These are phyloP conservation scores for Thraustochytrium sp. DNA, from an alignment of 352 stramenopile genomes.

Conservation along the genomic window DNA sequence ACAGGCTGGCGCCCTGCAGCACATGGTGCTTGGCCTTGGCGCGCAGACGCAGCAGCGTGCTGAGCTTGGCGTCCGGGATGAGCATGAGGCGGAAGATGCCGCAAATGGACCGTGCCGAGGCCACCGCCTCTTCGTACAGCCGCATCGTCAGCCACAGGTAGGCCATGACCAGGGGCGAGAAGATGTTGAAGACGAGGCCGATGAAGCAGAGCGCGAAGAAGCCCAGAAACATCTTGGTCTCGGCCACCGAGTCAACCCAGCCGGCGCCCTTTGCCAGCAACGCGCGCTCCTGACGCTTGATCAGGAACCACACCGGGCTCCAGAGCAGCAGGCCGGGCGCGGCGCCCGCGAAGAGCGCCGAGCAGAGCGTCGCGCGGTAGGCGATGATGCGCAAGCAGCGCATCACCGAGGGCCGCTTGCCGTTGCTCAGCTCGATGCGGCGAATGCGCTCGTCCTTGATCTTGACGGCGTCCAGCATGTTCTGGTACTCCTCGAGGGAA, in stretches of 20 bases:
- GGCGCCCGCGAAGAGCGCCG: not conserved
- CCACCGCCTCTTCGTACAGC: conserved; percentile 39
- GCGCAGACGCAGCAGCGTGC: not conserved
- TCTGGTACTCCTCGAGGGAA: conserved; percentile 29
- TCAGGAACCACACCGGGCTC: conserved; percentile 39
- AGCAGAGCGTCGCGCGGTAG: conserved; percentile 15
- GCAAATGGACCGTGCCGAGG: conserved; percentile 31
- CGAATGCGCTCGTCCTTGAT: conserved; percentile 38
- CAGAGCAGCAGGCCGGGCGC: conserved; percentile 29
- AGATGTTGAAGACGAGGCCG: not conserved
- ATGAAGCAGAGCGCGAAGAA: conserved; percentile 18
- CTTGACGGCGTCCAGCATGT: conserved; percentile 23
- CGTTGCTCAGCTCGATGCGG: conserved; percentile 3
- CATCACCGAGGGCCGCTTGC: not conserved
- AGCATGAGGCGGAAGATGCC: conserved; percentile 40
- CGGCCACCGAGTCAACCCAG: conserved; percentile 40
- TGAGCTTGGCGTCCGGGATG: not conserved
- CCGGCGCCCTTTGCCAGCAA: conserved; percentile 10
- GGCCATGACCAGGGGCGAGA: not conserved
- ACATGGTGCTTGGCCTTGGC: not conserved
- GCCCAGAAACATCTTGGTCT: conserved; percentile 42
- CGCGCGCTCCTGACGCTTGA: conserved; percentile 38
- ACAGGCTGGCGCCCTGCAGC: not conserved
- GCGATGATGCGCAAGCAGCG: conserved; percentile 15
- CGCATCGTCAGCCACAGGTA: conserved; percentile 44